Conservation (phyloP, 768 basidiomycete genomes). For the Candolleomyces aberdarensis region DNA sequence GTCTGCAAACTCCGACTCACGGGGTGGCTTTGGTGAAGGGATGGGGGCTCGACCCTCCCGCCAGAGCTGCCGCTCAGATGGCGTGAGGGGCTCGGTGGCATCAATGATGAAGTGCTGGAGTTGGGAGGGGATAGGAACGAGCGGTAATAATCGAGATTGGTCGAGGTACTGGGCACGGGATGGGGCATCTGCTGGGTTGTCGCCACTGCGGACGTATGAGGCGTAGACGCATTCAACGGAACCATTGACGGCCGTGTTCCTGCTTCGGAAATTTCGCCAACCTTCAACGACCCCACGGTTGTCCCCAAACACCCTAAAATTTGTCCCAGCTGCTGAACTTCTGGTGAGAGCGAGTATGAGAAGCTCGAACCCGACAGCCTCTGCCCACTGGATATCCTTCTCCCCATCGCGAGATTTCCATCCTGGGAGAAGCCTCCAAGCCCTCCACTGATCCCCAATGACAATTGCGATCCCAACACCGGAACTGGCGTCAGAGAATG, state of each 20-base stretch:
- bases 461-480: no score
- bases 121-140: conserved; percentile 21
- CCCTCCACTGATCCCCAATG: not conserved
- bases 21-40: no score
- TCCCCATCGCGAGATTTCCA: conserved; percentile 24
- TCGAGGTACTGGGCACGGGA: conserved; percentile 28
- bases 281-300: conserved; percentile 28
- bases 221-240: conserved; percentile 12
- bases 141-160: conserved; percentile 23
- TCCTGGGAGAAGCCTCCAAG: conserved; percentile 27
- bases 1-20: no score
- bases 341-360: conserved; percentile 18
- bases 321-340: not conserved
- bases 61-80: no score
- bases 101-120: conserved; percentile 23
- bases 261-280: conserved; percentile 23
- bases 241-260: conserved; percentile 19
- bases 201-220: conserved; percentile 28
- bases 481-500: no score
- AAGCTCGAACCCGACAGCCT: conserved; percentile 38
- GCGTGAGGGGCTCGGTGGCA: conserved; percentile 6
- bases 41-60: no score
- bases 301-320: conserved; percentile 23
- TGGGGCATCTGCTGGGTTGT: conserved; percentile 35
- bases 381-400: conserved; percentile 42